Evolutionary conservation across 2,329 filamentous ascomycete species (phyloP).

Genomic region (Ophiostoma sp.): DNA sequence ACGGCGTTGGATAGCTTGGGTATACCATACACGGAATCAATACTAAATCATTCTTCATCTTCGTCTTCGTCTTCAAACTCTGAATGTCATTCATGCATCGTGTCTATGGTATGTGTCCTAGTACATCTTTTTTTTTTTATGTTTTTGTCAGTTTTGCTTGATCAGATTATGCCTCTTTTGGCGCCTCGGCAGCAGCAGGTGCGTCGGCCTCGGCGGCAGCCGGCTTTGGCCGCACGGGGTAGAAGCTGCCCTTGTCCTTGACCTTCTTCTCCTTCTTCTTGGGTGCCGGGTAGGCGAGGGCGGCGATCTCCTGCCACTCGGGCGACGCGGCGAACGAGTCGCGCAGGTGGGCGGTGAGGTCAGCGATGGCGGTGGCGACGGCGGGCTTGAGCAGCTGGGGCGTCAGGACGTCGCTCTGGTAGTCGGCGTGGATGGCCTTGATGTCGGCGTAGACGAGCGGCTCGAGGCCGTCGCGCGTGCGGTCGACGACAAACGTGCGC

Average conservation of each 20-base stretch:
- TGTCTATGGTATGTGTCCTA: background rate
- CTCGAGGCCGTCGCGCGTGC: conserved; percentile 59
- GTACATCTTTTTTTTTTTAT: background rate
- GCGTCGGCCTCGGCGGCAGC: conserved; percentile 5
- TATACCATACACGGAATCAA: background rate
- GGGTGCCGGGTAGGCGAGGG: conserved; percentile 74
- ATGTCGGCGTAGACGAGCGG: conserved; percentile 76
- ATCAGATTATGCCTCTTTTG: background rate
- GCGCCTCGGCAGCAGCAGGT: conserved; percentile 9
- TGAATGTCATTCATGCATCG: background rate
- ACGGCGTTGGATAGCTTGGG: background rate
- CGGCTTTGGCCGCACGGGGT: conserved; percentile 27
- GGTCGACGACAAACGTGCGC: conserved; percentile 62
- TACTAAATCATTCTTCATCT: background rate
- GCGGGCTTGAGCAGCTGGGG: conserved; percentile 87
- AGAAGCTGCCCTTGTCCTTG: conserved; percentile 29
- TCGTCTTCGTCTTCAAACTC: background rate
- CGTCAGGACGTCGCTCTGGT: conserved; percentile 69
- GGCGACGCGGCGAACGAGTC: conserved; percentile 61
- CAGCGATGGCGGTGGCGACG: conserved; percentile 65
- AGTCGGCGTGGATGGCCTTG: conserved; percentile 71
- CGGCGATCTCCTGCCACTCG: conserved; percentile 74
- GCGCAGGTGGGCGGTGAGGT: conserved; percentile 72
- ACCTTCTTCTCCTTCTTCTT: conserved; percentile 50
- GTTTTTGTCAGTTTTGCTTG: background rate